Percentiles rank a stretch among this genome's conserved stretches.
Evolutionary conservation across 179 eudicot species (phyloP).

Genomic region (Sideroxylon spinosum): DNA sequence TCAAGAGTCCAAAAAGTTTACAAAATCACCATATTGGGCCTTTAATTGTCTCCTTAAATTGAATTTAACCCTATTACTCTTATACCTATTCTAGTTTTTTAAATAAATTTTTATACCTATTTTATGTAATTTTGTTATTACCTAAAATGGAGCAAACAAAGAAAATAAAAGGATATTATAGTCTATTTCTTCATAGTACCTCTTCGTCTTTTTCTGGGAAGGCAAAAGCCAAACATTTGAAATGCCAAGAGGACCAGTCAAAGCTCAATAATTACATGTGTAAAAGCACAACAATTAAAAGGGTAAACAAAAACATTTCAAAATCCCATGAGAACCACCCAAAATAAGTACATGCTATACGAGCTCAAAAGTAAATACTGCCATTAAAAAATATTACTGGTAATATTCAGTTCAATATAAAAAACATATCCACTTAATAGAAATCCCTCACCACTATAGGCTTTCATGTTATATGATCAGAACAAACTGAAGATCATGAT

Average conservation of each 20-base stretch:
- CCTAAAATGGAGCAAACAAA: background rate
- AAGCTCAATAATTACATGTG: no score
- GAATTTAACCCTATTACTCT: background rate
- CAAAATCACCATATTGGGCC: background rate
- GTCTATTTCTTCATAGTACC: constrained; percentile 10
- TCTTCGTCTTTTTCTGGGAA: background rate
- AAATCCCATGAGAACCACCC: background rate
- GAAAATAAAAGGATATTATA: background rate
- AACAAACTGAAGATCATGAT: background rate
- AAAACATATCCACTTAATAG: background rate
- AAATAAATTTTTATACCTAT: no score
- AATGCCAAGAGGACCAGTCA: background rate
- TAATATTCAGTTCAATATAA: background rate
- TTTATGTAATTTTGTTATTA: background rate
- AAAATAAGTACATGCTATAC: background rate
- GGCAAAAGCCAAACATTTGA: background rate
- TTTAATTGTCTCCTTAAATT: background rate
- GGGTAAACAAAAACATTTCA: no score
- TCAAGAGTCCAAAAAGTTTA: no score
- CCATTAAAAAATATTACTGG: background rate
- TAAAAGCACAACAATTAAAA: no score
- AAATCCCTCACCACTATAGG: background rate
- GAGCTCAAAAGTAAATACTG: background rate
- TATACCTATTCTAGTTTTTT: background rate
- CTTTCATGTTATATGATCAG: background rate